Conservation (phyloP, 2,329 filamentous ascomycete species). For the Cladophialophora carrionii region DNA sequence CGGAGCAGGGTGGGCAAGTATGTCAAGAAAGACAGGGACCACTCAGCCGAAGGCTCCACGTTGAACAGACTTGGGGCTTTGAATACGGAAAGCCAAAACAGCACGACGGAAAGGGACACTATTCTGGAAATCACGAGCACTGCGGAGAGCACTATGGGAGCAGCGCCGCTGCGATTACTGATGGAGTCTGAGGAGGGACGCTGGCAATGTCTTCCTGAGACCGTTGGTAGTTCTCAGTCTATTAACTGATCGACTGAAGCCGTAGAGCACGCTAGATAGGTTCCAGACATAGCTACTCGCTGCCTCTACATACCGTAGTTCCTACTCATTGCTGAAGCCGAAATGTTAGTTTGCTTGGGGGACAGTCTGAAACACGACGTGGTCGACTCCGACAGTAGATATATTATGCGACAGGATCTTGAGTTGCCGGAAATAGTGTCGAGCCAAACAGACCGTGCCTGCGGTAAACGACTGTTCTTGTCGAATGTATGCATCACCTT, state of each 20-base stretch:
- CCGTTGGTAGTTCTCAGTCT: not conserved
- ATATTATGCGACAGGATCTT: not conserved
- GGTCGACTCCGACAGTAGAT: not conserved
- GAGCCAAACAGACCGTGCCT: not conserved
- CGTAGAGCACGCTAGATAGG: not conserved
- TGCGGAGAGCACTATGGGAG: constrained; percentile 3
- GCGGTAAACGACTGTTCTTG: not conserved
- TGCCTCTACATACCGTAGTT: not conserved
- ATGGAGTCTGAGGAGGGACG: not conserved
- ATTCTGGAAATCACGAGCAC: not conserved
- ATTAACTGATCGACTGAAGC: not conserved
- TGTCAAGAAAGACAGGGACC: not conserved
- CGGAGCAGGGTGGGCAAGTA: not conserved
- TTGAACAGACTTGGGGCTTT: constrained; percentile 25
- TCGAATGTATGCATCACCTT: not conserved
- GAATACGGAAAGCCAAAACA: constrained; percentile 18
- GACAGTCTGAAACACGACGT: not conserved
- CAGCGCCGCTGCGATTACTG: constrained; percentile 1
- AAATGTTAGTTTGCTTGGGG: not conserved
- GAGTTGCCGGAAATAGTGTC: no score
- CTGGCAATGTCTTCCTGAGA: not conserved
- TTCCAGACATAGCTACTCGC: not conserved
- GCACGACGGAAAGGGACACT: not conserved
- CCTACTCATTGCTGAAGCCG: not conserved
- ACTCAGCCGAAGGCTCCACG: not conserved